Evolutionary conservation across 2,329 filamentous ascomycete genomes (phyloP).

Genomic region (Helotiales sp.): DNA sequence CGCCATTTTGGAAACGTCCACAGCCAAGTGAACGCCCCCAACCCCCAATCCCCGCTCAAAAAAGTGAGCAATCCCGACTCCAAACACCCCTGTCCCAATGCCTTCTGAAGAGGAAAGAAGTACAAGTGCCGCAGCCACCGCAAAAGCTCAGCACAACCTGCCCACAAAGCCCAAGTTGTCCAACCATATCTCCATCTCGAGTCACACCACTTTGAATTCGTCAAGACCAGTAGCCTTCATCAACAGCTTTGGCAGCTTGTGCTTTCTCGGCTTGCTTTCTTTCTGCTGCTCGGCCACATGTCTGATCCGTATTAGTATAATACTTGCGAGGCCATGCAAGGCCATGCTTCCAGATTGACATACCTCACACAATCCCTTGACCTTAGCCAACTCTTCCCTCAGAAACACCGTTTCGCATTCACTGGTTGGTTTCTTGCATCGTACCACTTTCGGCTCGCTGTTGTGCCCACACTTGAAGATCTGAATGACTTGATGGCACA

Average conservation of each 20-base stretch:
- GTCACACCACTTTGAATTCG: background rate
- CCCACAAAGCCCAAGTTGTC: too few relatives aligned
- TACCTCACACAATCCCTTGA: slow-evolving; percentile 32
- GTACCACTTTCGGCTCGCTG: slow-evolving; percentile 25
- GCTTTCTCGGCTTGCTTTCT: slow-evolving; percentile 12
- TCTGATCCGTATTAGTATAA: slow-evolving; percentile 23
- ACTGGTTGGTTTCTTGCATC: slow-evolving; percentile 29
- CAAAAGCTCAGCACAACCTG: background rate
- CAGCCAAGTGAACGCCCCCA: background rate
- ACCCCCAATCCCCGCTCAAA: background rate
- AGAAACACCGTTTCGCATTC: slow-evolving; percentile 36
- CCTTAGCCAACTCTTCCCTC: slow-evolving; percentile 35
- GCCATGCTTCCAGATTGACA: background rate
- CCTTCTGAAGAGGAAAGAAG: background rate
- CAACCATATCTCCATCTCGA: background rate
- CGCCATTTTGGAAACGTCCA: background rate
- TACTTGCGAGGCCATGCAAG: background rate
- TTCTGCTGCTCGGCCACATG: slow-evolving; percentile 28
- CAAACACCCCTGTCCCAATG: background rate
- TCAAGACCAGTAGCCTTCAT: slow-evolving; percentile 37
- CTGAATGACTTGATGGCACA: slow-evolving; percentile 40
- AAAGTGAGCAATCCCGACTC: background rate
- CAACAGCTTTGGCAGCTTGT: slow-evolving; percentile 18
- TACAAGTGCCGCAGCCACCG: too few relatives aligned
- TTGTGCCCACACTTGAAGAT: slow-evolving; percentile 39